These are phyloP conservation scores for Azolla pinnata DNA, from an alignment of 75 land plant genomes.

Conservation along the genomic window DNA sequence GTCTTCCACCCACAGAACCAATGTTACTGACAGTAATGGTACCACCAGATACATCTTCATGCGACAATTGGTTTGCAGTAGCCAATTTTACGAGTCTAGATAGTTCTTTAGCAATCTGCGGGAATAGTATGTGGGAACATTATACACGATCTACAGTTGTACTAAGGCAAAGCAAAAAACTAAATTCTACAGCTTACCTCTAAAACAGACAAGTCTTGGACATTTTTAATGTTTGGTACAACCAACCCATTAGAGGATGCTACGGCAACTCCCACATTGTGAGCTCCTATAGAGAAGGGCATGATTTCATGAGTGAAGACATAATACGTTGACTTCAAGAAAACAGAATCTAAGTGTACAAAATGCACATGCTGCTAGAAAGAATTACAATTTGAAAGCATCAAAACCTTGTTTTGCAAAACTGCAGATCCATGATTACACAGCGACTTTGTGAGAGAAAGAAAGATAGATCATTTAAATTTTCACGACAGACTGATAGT, in stretches of 20 bases:
- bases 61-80: conserved; percentile 46
- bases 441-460: too few relatives aligned
- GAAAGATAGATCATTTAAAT: too few relatives aligned
- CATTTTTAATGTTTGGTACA: conserved; percentile 94
- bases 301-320: neutral
- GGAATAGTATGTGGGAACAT: neutral
- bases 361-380: too few relatives aligned
- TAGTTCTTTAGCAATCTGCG: conserved; percentile 84
- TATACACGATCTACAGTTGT: too few relatives aligned
- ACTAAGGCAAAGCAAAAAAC: too few relatives aligned
- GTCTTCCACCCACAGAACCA: conserved; percentile 93
- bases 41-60: conserved; percentile 71
- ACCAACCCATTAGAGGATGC: conserved; percentile 77
- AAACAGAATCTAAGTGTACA: neutral
- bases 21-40: conserved; percentile 90
- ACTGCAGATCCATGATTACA: too few relatives aligned
- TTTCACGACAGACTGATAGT: too few relatives aligned
- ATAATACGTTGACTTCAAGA: neutral
- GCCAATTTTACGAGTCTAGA: conserved; percentile 62
- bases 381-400: too few relatives aligned
- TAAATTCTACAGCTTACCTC: conserved; percentile 49
- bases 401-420: too few relatives aligned
- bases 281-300: conserved; percentile 44
- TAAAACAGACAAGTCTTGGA: conserved; percentile 68
- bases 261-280: conserved; percentile 96